phyloP scores from a whole-genome alignment of 2,329 filamentous ascomycete genomes.

The Apiospora arundinis region DNA sequence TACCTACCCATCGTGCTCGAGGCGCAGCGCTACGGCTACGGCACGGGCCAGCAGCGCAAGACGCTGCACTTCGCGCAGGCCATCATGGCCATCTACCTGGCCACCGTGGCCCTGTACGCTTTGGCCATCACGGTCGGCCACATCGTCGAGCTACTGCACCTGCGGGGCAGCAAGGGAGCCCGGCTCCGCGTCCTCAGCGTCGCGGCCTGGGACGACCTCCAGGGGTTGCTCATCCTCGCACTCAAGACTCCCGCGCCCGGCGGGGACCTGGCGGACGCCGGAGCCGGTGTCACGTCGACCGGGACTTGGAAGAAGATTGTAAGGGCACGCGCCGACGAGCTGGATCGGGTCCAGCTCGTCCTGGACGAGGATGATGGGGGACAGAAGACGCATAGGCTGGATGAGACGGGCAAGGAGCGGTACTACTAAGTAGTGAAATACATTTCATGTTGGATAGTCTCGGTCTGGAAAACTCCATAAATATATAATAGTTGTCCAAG shows the following conservation, averaged over 20 bases:
- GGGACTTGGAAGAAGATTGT: neutral
- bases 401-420: neutral
- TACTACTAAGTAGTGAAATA: neutral
- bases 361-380: neutral
- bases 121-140: neutral
- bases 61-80: conserved; percentile 1
- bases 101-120: neutral
- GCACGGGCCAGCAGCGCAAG: neutral
- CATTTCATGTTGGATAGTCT: too few species aligned
- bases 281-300: neutral
- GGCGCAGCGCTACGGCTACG: conserved; percentile 2
- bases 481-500: too few species aligned
- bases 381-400: neutral
- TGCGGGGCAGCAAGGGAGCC: neutral
- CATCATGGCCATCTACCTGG: neutral
- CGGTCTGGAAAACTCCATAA: too few species aligned
- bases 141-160: neutral
- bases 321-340: neutral
- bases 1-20: neutral
- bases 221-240: neutral
- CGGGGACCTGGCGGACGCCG: neutral
- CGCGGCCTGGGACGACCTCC: neutral
- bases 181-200: neutral
- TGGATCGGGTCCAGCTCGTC: neutral
- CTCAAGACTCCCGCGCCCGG: neutral